Conservation (phyloP, 2,329 filamentous ascomycete genomes). For the Penicillium sp. region DNA sequence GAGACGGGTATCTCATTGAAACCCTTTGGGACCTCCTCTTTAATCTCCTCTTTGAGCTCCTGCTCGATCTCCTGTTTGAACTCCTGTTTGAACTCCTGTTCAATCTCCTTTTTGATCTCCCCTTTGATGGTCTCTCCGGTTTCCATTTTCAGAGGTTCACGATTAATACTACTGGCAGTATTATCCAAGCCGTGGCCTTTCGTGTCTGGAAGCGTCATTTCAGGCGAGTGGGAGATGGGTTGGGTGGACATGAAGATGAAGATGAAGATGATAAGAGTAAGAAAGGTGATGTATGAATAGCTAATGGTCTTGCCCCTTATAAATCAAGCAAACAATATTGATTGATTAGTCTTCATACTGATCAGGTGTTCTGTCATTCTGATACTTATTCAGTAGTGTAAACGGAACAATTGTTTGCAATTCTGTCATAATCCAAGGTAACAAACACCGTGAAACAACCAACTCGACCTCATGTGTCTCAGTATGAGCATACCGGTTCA, state of each 20-base stretch:
- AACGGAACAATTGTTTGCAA: background rate
- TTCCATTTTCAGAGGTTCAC: background rate
- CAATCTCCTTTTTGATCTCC: background rate
- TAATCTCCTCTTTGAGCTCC: background rate
- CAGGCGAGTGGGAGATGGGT: background rate
- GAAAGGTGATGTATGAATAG: background rate
- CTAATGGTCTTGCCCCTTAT: background rate
- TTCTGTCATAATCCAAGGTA: background rate
- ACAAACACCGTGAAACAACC: background rate
- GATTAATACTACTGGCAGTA: background rate
- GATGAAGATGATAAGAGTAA: background rate
- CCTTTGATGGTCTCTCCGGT: background rate
- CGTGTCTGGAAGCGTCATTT: background rate
- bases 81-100: too few relatives aligned
- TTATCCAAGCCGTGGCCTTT: background rate
- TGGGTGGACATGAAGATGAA: background rate
- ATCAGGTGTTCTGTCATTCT: background rate
- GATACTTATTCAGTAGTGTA: background rate
- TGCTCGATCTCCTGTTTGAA: too few relatives aligned
- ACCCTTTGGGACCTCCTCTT: too few relatives aligned
- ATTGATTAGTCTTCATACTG: background rate
- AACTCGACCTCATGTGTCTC: background rate
- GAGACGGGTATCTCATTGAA: background rate
- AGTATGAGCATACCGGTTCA: background rate
- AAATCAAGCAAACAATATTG: background rate